Evolutionary conservation across 2,329 filamentous ascomycete genomes (phyloP), one percentile per base, ranked within the genome.

Genomic region (Sclerotinia spermophila): DNA sequence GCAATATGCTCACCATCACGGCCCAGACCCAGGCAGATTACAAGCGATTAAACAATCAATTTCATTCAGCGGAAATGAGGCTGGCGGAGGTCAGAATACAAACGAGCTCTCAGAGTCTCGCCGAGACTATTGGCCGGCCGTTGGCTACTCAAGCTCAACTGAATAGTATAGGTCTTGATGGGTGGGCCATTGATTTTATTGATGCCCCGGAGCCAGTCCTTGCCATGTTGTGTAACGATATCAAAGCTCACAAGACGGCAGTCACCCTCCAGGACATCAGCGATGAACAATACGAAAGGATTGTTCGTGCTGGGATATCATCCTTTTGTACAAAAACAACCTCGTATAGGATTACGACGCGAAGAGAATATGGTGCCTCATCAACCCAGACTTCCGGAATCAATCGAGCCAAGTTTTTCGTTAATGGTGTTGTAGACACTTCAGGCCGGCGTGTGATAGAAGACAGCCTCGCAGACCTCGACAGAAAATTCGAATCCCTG

Each of bases 151-250:
- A 79, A 8, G 83, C 88, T 13, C 83, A 92, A 67, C 80, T 93
- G 70, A 77, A 77, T 67, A 71, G 76, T 55, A 71, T 88, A 80
- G 93, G 93, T 0, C 87, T 99, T 65, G 91, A 96, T 73, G 89
- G 90, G 2, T 97, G 92, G 82, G 89, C 93, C 0, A 84, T 92
- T 38, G 92, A 98, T 77, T 92, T 87, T 71, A 79, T 99, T 8
- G 86, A 90, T 45, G 96, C 95, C 0, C 96, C 96, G 0, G 89
- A 90, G 1, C 86, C 92, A 2, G 92, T 99, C 1, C 82, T 98
- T 45, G 91, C 93, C 10, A 96, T 97, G 91, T 86, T 99, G 33
- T 97, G 94, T 80, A 86, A 89, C 19, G 90, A 92, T 75, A 87
- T 86, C 71, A 86, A 83, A 68, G 80, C 97, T 10, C 89, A 97